Evolutionary conservation across 768 basidiomycete genomes (phyloP), one percentile per base, ranked within the genome.

Genomic region (Pluteus cervinus): DNA sequence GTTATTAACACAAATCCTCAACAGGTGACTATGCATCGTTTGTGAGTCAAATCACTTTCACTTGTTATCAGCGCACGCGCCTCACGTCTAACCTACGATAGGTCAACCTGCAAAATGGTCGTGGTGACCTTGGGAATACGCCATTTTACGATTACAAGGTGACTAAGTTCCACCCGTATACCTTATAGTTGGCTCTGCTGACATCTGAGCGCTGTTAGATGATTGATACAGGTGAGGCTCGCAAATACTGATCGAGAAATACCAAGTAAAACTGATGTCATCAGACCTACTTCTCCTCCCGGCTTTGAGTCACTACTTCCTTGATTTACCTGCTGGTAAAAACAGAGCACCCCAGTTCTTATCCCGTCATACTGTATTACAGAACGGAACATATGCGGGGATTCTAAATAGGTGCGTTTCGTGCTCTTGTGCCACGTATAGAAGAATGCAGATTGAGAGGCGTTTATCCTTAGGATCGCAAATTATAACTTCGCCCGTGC

Each of bases 141-240:
- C 66, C 68, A 2, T 63, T 56, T 36, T 64, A 62, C 42, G 61
- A 64, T 36, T 64, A 64, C 36, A 64, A 64, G 46, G 57, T 51
- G 12, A 21, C 23, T 39, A 5, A 6, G 9, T 21, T 17, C 7
- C 11, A 15, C 24, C 10, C 40, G n/a, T n/a, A n/a, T n/a, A 2
- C 20, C n/a, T 38, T 16, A 18, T 16, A 4, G 9, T 26, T 29
- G 7, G 24, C 8, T n/a, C n/a, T n/a, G 26, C 25, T 32, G 22
- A 21, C 40, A 23, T 10, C 12, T 5, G n/a, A 14, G n/a, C 12
- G 25, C 29, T 17, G 20, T 24, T 51, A 61, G 51, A 68, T 66
- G 66, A 58, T 68, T 37, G 68, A 69, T 43, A 68, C 65, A 28
- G 60, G 52, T 48, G 37, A 33, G 16, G n/a, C 8, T 30, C 12